Evolutionary conservation across 176 grass and related monocot species (phyloP).

Genomic region (Chrysopogon serrulatus): DNA sequence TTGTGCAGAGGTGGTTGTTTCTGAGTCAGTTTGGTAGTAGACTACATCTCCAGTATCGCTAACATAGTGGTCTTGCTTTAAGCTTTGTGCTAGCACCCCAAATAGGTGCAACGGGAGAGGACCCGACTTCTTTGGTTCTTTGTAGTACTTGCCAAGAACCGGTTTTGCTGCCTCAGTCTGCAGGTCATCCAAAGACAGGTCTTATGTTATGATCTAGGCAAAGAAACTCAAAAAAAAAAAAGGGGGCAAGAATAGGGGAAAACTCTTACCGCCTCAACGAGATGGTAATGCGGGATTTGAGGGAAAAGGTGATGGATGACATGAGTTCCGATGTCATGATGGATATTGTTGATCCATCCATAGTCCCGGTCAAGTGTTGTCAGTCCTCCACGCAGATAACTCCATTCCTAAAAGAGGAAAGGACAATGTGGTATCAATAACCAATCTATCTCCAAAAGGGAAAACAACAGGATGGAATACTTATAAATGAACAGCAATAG

Average conservation of each 20-base stretch:
- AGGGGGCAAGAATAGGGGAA: background rate
- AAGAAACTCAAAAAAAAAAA: background rate
- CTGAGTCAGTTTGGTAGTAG: conserved; percentile 74
- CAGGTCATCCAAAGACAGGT: conserved; percentile 12
- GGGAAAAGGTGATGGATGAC: conserved; percentile 96
- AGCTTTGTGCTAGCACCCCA: conserved; percentile 43
- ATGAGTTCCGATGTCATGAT: conserved; percentile 97
- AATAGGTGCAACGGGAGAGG: conserved; percentile 78
- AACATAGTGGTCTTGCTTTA: conserved; percentile 76
- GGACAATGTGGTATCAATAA: conserved; percentile 16
- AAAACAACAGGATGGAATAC: background rate
- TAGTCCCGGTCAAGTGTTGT: conserved; percentile 93
- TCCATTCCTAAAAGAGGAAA: conserved; percentile 66
- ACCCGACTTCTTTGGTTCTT: conserved; percentile 71
- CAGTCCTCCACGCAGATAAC: conserved; percentile 87
- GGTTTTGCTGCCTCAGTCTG: conserved; percentile 91
- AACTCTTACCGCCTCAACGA: conserved; percentile 75
- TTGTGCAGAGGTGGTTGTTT: conserved; percentile 28
- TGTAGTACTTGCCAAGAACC: conserved; percentile 91
- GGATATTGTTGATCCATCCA: conserved; percentile 86
- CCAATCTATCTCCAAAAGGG: background rate
- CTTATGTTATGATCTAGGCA: conserved; percentile 28
- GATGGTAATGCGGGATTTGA: conserved; percentile 92
- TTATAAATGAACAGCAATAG: background rate
- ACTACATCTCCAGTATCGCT: conserved; percentile 68